Base-by-base conservation (phyloP, 2,329 filamentous ascomycete species). In the Colletotrichum spaethianum region DNA sequence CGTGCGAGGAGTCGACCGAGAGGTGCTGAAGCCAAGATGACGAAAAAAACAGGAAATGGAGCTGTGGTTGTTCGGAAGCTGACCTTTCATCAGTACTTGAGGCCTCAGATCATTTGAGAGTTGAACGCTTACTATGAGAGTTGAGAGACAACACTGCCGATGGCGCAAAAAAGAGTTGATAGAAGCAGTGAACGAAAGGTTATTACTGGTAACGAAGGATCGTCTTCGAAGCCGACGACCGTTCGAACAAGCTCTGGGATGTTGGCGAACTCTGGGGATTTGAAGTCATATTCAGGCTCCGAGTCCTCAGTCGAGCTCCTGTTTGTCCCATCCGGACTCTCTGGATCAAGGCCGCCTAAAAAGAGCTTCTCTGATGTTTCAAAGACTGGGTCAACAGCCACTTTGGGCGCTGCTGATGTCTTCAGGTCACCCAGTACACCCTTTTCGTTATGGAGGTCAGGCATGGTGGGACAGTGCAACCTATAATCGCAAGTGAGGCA, bases 151-250 rank as follows among this genome's bases (percentile, higher is more conserved):
- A 57, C 53, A 26, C 69, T 72, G 6, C 69, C 69, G n/a, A 63
- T 52, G 3, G 44, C 44, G 18, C 69, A 72, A 26, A 72, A 72
- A 18, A 71, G 1, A 12, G 68, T 44, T 6, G 86, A 88, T 2
- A 91, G 77, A 74, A 91, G 88, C 2, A 90, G 89, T 75, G 90
- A 91, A 33, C 89, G 86, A 74, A 91, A 91, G 1, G 89, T 91
- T 28, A 91, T 80, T 16, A 87, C 89, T 0, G 87, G 86, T 36
- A 89, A 80, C 3, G 80, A 84, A 0, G 88, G 84, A 75, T 91
- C 88, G 75, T 91, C 89, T 26, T 85, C 83, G 70, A 91, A 82
- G 75, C 85, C 89, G 74, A 91, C 88, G 52, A 90, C 83, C 31
- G 87, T 84, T 52, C 89, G 86, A 18, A 90, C 89, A 5, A 75